Percentiles rank a stretch among this genome's conserved stretches.
These are phyloP conservation scores for Ascochyta fabae DNA, from an alignment of 2,329 filamentous ascomycete species.

Conservation along the genomic window DNA sequence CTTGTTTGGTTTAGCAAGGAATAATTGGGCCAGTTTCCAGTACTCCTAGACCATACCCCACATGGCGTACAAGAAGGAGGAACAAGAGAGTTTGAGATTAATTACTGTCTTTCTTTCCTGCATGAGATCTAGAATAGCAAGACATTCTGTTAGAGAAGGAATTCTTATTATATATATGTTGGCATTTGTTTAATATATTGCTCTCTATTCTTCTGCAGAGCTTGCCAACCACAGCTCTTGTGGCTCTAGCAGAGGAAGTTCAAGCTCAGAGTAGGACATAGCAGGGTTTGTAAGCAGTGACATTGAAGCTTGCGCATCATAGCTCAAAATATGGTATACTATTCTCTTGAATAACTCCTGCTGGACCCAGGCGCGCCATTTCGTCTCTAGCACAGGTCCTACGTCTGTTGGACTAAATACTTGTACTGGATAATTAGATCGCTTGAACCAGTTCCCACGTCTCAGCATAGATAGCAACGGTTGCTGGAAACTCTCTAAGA, in stretches of 20 bases:
- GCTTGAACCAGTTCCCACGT: constrained; percentile 62
- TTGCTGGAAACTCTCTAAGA: constrained; percentile 61
- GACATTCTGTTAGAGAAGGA: neutral
- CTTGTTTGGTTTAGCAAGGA: neutral
- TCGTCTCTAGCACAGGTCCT: neutral
- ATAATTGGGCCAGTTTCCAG: neutral
- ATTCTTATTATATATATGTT: neutral
- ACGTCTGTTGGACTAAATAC: constrained; percentile 31
- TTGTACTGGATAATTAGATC: constrained; percentile 55
- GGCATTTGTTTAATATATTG: neutral
- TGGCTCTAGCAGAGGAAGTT: neutral
- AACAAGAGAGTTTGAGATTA: neutral
- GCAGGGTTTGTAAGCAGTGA: neutral
- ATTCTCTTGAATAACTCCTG: neutral
- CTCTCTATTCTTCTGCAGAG: neutral
- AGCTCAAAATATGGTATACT: neutral
- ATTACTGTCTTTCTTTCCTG: neutral
- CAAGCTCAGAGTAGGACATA: neutral
- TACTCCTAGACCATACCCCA: neutral
- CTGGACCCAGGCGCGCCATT: neutral
- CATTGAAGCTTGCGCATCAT: neutral
- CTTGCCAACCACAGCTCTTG: neutral
- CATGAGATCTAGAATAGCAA: neutral
- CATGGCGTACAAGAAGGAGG: neutral
- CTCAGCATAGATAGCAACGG: constrained; percentile 60